Base-by-base conservation (phyloP, 345 rosid genomes). In the Gossypium arboreum region DNA sequence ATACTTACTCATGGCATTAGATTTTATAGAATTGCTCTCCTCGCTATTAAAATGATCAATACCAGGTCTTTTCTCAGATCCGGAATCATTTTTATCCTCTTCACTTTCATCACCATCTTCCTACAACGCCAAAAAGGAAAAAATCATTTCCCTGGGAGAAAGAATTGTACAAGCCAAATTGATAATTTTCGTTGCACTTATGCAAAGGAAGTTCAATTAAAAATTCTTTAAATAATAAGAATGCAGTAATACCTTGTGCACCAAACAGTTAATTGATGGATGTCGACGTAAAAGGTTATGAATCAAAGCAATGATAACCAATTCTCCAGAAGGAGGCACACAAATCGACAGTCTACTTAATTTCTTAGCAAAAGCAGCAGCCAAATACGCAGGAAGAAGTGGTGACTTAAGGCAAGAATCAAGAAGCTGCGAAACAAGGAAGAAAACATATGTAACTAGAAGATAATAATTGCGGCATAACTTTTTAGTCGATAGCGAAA, bases 381-480 rank as follows among this genome's bases (percentile, higher is more conserved):
- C 98, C 76, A 95, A 82, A 79, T 93, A 95, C 72, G 94, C 99
- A 57, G 97, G 99, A 84, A 93, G 98, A 85, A 95, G 88, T n/a
- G 97, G 85, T 12, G 97, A 93, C 82, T 88, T 90, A 69, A 95
- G 88, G 85, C 98, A 95, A 78, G 96, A 79, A 80, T 93, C 98
- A 83, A 95, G 92, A 77, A 95, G 96, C 99, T 93, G 89, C 87
- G 85, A 39, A 73, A 70, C 75, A 81, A 55, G 18, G 41, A 64
- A 54, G 50, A 41, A 52, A 54, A 22, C 11, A 73, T 18, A 45
- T 22, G 17, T 15, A 71, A 71, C 59, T 54, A 71, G 39, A 39
- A 55, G 18, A 41, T 55, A 12, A n/a, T n/a, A 29, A 51, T 2
- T 17, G 25, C 27, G n/a, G 56, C 73, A 69, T 59, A 69, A 17